Evolutionary conservation across 345 rosid genomes (phyloP).

Genomic region (Salix viminalis): DNA sequence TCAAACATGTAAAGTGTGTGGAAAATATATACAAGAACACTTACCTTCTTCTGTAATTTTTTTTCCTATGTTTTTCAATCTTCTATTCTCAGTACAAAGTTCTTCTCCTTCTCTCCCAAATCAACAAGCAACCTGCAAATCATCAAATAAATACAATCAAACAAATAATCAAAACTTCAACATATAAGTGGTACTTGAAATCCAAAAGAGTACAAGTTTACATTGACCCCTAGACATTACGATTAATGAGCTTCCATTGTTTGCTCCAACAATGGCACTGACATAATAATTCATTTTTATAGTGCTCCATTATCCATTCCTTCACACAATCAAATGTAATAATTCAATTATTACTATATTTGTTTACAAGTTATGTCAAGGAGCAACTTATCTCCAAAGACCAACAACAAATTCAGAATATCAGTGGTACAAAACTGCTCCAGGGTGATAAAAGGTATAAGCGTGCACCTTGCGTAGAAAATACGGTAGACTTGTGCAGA

Average conservation of each 20-base stretch:
- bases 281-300: constrained; percentile 87
- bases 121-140: too few relatives aligned
- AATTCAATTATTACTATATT: background rate
- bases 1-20: too few relatives aligned
- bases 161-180: too few relatives aligned
- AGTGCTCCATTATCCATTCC: constrained; percentile 99
- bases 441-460: background rate
- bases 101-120: too few relatives aligned
- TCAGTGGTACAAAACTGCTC: background rate
- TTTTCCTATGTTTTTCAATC: too few relatives aligned
- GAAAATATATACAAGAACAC: too few relatives aligned
- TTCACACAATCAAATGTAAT: constrained; percentile 22
- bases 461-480: constrained; percentile 78
- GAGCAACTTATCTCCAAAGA: background rate
- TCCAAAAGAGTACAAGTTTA: too few relatives aligned
- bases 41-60: too few relatives aligned
- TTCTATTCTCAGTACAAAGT: too few relatives aligned
- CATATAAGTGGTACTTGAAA: too few relatives aligned
- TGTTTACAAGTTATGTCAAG: background rate
- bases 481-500: constrained; percentile 76
- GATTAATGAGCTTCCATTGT: constrained; percentile 84
- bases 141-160: too few relatives aligned
- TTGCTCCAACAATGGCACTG: constrained; percentile 86
- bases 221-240: constrained; percentile 81
- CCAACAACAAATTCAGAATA: background rate